Evolutionary conservation across 2,329 filamentous ascomycete genomes (phyloP), one percentile per base, ranked within the genome.

Genomic region (Blastomyces gilchristii): DNA sequence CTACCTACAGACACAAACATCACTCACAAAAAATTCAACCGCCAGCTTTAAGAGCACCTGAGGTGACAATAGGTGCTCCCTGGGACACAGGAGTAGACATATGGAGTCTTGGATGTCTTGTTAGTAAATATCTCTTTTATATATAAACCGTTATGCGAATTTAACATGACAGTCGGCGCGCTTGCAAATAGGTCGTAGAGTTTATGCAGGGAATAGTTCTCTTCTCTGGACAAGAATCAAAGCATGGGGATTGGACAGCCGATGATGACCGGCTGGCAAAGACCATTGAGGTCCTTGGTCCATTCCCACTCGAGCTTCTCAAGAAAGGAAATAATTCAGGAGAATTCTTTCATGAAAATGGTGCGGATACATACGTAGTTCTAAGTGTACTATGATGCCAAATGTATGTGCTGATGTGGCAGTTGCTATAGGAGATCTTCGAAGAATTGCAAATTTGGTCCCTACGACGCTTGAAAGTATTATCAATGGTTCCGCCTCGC

Each of bases 101-200:
- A 58, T 72, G 70, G 71, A 73, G 67, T 62, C 67, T 71, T 11
- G 69, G 69, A 60, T 72, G 71, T 53, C 65, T 72, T 41, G 69
- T 66, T 66, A 69, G 69, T 61, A 62, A 50, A n/a, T 50, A 28
- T 41, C 8, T 28, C 4, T 6, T 45, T 45, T 18, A 49, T 47
- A 25, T 6, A 37, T 62, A 14, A 39, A 47, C 18, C 28, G 31
- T 25, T 11, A 9, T 61, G 39, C 5, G 18, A 43, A 18, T 61
- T 59, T 7, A 31, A 54, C 18, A 49, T 47, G 14, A 52, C 45
- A n/a, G 11, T 56, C 14, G 58, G 31, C 31, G 9, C 18, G 25
- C 22, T 34, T 31, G 16, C 41, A 50, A 59, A 63, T 58, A 71
- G 67, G 45, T 68, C 14, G 53, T 69, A 41, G 68, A 69, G 57